Evolutionary conservation across 177 flowering plant genomes (phyloP).

Genomic region (Tripterygium wilfordii): DNA sequence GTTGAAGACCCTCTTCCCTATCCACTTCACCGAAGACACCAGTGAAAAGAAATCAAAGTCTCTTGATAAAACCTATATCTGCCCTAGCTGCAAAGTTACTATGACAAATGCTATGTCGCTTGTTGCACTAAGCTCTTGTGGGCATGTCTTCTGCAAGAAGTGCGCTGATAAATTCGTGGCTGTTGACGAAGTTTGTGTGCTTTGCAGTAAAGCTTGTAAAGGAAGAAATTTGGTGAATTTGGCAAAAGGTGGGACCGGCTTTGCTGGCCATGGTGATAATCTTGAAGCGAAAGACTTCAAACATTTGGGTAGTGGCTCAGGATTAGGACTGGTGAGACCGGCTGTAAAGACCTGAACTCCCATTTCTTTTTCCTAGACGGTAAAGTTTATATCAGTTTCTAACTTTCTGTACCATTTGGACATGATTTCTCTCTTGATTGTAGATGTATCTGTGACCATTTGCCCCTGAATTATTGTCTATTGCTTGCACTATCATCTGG

Average conservation of each 20-base stretch:
- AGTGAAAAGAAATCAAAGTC: constrained; percentile 34
- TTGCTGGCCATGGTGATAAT: constrained; percentile 78
- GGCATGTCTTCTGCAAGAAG: constrained; percentile 95
- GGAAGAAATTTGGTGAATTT: constrained; percentile 64
- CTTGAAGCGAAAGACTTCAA: constrained; percentile 81
- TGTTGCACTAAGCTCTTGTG: constrained; percentile 80
- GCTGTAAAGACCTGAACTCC: constrained; percentile 57
- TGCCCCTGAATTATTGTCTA: too few species aligned
- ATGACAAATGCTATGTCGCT: constrained; percentile 71
- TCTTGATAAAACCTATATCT: constrained; percentile 44
- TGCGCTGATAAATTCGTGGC: constrained; percentile 77
- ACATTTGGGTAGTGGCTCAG: constrained; percentile 93
- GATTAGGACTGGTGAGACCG: constrained; percentile 87
- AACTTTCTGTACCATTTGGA: too few species aligned
- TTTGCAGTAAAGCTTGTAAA: constrained; percentile 68
- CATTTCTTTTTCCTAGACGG: not conserved
- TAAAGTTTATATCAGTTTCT: too few species aligned
- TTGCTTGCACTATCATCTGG: too few species aligned
- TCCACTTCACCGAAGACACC: constrained; percentile 63
- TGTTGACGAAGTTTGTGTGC: constrained; percentile 78
- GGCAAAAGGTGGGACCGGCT: constrained; percentile 91
- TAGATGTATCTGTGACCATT: too few species aligned
- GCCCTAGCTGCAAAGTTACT: constrained; percentile 98
- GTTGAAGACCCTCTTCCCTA: constrained; percentile 76
- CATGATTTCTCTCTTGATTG: too few species aligned